Evolutionary conservation across 345 rosid genomes (phyloP).

Genomic region (Syzygium aqueum): DNA sequence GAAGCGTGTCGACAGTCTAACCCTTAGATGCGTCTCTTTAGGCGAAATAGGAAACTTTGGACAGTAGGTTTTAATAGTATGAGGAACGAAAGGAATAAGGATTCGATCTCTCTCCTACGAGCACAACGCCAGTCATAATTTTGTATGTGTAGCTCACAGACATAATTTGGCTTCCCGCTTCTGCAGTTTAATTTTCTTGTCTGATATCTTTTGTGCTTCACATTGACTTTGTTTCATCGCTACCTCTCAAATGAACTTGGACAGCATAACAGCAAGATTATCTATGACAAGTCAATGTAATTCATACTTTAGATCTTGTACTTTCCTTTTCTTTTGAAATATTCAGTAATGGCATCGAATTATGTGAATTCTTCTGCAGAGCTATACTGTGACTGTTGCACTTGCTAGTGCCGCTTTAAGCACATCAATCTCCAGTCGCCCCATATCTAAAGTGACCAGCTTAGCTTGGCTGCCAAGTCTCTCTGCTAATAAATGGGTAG

Average conservation of each 20-base stretch:
- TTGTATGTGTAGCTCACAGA: background rate
- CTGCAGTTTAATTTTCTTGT: background rate
- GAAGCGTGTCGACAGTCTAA: background rate
- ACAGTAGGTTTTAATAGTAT: background rate
- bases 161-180: background rate
- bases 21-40: background rate
- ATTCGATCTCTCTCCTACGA: background rate
- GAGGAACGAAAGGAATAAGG: background rate
- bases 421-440: background rate
- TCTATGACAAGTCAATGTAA: background rate
- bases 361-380: background rate
- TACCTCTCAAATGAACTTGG: background rate
- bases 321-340: background rate
- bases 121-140: background rate
- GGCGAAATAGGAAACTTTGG: background rate
- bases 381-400: background rate
- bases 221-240: background rate
- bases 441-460: background rate
- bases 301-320: background rate
- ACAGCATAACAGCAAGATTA: background rate
- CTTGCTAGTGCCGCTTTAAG: background rate
- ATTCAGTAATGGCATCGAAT: background rate
- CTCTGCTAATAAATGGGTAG: slow-evolving; percentile 33
- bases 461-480: background rate
- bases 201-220: background rate